These are phyloP conservation scores for Scheffersomyces lignosus DNA, from an alignment of 805 yeast species.

Conservation along the genomic window DNA sequence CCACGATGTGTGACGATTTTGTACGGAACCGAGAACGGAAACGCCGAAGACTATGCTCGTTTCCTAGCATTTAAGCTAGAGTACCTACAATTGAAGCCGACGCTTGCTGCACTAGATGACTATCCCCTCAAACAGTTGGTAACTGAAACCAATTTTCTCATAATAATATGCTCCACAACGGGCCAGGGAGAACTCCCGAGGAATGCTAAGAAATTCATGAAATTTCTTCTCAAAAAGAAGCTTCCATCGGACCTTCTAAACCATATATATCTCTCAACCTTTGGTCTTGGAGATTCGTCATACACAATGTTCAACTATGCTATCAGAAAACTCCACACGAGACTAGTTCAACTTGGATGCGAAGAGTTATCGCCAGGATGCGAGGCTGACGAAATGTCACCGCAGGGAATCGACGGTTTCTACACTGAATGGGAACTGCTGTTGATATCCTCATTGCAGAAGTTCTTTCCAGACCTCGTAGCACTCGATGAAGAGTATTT, in stretches of 20 bases:
- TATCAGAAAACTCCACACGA: constrained; percentile 74
- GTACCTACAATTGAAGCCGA: constrained; percentile 51
- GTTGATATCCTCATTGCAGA: constrained; percentile 33
- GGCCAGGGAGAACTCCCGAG: constrained; percentile 95
- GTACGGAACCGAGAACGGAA: constrained; percentile 93
- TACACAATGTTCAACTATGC: constrained; percentile 89
- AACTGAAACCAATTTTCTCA: constrained; percentile 44
- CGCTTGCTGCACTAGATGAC: constrained; percentile 56
- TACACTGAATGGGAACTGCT: constrained; percentile 71
- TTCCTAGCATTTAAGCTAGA: constrained; percentile 56
- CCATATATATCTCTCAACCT: constrained; percentile 64
- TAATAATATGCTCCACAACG: constrained; percentile 79
- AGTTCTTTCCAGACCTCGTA: constrained; percentile 20
- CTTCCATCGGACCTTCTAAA: constrained; percentile 59
- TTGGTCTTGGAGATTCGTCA: constrained; percentile 93
- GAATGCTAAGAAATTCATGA: constrained; percentile 74
- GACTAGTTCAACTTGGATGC: constrained; percentile 83
- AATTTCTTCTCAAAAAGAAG: constrained; percentile 63
- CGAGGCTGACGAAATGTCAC: constrained; percentile 85
- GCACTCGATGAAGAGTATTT: constrained; percentile 23
- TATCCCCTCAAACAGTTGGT: constrained; percentile 56
- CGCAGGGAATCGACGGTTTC: constrained; percentile 77
- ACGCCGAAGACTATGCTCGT: constrained; percentile 80
- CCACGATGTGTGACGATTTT: constrained; percentile 64
- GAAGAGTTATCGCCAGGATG: constrained; percentile 66